These are phyloP conservation scores for Penicillium sp. DNA, from an alignment of 2,329 filamentous ascomycete genomes.

Conservation along the genomic window DNA sequence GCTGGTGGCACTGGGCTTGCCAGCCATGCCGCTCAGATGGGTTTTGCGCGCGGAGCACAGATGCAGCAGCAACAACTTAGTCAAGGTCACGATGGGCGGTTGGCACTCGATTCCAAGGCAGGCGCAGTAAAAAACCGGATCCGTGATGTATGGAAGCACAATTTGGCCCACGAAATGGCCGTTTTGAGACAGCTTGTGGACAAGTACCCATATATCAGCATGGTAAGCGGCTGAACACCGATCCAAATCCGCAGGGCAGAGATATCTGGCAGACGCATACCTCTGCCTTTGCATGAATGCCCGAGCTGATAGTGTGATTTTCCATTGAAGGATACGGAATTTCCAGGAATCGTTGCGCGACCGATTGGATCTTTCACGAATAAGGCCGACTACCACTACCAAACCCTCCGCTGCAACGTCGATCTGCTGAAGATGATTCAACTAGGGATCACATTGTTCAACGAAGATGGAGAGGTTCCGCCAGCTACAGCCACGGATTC, in stretches of 20 bases:
- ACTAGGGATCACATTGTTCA: conserved; percentile 91
- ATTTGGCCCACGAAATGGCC: conserved; percentile 88
- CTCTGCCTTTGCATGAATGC: neutral
- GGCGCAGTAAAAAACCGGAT: conserved; percentile 73
- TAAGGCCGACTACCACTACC: conserved; percentile 98
- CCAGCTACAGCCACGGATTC: conserved; percentile 65
- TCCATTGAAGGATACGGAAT: conserved; percentile 79
- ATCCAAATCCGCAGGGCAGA: neutral
- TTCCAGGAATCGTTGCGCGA: conserved; percentile 93
- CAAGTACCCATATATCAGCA: conserved; percentile 93
- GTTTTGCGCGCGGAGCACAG: conserved; percentile 74
- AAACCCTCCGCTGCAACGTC: conserved; percentile 95
- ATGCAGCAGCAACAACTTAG: conserved; percentile 61
- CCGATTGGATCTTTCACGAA: conserved; percentile 93
- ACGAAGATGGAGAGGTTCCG: conserved; percentile 82
- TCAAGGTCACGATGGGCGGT: conserved; percentile 53
- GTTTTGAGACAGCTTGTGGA: conserved; percentile 79
- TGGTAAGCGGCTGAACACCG: conserved; percentile 63
- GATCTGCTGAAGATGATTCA: conserved; percentile 98
- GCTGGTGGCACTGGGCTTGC: conserved; percentile 69
- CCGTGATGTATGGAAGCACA: conserved; percentile 94
- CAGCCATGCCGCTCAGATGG: conserved; percentile 84
- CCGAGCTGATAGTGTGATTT: conserved; percentile 16
- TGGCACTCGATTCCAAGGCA: conserved; percentile 57
- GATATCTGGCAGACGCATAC: neutral